These are phyloP conservation scores for Globisporangium apiculatum DNA, from an alignment of 352 stramenopile genomes.

Conservation along the genomic window DNA sequence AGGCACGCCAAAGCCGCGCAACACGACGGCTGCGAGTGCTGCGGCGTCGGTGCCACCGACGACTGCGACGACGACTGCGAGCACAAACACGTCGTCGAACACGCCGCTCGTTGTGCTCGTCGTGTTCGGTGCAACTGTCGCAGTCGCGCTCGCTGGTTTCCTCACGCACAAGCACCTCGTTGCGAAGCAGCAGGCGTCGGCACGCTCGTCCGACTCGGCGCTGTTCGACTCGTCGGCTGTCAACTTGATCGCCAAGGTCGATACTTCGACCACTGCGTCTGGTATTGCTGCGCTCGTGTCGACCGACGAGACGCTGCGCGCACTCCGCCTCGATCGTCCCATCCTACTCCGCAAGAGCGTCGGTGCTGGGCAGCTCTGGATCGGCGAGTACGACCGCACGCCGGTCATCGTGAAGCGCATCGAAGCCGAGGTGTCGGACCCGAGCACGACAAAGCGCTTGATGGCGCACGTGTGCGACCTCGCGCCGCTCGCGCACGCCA, in stretches of 20 bases:
- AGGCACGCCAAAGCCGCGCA: not conserved
- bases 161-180: constrained; percentile 30
- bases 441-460: constrained; percentile 49
- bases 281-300: constrained; percentile 59
- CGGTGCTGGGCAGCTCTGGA: constrained; percentile 42
- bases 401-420: constrained; percentile 73
- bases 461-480: constrained; percentile 48
- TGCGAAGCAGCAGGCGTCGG: constrained; percentile 12
- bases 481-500: constrained; percentile 46
- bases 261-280: constrained; percentile 14
- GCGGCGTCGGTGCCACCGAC: not conserved
- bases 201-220: not conserved
- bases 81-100: constrained; percentile 7
- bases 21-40: not conserved
- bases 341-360: constrained; percentile 47
- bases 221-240: constrained; percentile 19
- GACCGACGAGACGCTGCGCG: constrained; percentile 52
- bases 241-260: constrained; percentile 43
- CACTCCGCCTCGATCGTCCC: constrained; percentile 41
- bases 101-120: constrained; percentile 50
- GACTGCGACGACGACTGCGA: not conserved
- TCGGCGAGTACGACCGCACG: constrained; percentile 41
- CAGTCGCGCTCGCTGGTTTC: constrained; percentile 26
- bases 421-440: constrained; percentile 54
- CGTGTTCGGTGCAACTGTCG: constrained; percentile 32